Evolutionary conservation across 2,329 filamentous ascomycete species (phyloP).

Genomic region (Trichophyton mentagrophytes): DNA sequence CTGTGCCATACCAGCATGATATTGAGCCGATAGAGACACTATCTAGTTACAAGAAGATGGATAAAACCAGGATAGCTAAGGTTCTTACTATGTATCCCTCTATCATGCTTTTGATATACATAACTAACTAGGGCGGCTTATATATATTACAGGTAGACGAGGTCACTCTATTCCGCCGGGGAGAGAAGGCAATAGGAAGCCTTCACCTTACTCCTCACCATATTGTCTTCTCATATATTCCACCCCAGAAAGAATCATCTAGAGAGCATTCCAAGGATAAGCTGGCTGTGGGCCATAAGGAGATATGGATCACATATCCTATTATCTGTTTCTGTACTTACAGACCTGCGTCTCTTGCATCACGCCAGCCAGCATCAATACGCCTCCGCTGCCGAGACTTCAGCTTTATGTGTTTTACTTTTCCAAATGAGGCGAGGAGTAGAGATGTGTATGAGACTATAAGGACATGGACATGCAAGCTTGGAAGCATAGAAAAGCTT

Average conservation of each 20-base stretch:
- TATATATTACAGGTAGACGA: constrained; percentile 36
- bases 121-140: background rate
- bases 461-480: constrained; percentile 63
- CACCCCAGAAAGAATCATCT: constrained; percentile 29
- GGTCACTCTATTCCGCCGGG: constrained; percentile 47
- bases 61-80: constrained; percentile 14
- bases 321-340: constrained; percentile 74
- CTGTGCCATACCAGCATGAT: background rate
- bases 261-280: constrained; percentile 26
- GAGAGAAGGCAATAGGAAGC: constrained; percentile 45
- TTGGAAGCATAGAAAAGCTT: constrained; percentile 73
- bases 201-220: constrained; percentile 52
- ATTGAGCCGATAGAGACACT: background rate
- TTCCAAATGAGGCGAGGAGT: constrained; percentile 58
- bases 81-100: background rate
- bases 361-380: constrained; percentile 64
- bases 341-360: constrained; percentile 56
- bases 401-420: constrained; percentile 83
- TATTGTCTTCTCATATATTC: constrained; percentile 49
- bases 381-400: constrained; percentile 87
- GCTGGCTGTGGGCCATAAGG: constrained; percentile 41
- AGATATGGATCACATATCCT: constrained; percentile 90
- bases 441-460: constrained; percentile 82
- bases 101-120: background rate
- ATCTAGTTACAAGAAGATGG: constrained; percentile 8